phyloP scores from a whole-genome alignment of 2,329 filamentous ascomycete species.

The Colletotrichum sp. region DNA sequence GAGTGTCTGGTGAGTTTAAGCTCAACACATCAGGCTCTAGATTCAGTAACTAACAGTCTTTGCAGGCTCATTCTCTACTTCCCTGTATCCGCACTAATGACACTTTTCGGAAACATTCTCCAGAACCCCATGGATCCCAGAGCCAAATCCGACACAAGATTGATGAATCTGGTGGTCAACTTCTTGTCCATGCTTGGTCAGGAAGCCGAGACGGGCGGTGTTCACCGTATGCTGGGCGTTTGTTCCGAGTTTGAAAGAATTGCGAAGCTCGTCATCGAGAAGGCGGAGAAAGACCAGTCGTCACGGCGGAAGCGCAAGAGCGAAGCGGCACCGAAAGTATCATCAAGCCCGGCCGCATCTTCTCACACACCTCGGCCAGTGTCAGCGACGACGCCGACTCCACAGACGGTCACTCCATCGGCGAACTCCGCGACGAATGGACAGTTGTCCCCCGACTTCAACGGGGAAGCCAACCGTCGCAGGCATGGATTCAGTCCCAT shows the following conservation, averaged over 20 bases:
- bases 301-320: conserved; percentile 86
- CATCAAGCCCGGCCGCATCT: conserved; percentile 26
- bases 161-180: conserved; percentile 92
- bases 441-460: conserved; percentile 22
- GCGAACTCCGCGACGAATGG: conserved; percentile 9
- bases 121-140: conserved; percentile 92
- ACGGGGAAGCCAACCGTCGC: conserved; percentile 19
- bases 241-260: conserved; percentile 98
- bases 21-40: not conserved
- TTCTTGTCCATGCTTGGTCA: conserved; percentile 90
- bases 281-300: conserved; percentile 83
- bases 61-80: conserved; percentile 89
- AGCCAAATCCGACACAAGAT: conserved; percentile 83
- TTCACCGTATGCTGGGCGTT: conserved; percentile 91
- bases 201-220: conserved; percentile 87
- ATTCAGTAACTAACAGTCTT: conserved; percentile 26
- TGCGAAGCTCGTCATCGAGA: conserved; percentile 87
- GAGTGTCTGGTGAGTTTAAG: conserved; percentile 83
- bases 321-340: conserved; percentile 45
- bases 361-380: conserved; percentile 34
- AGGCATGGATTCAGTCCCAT: conserved; percentile 37
- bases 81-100: conserved; percentile 92
- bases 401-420: conserved; percentile 20
- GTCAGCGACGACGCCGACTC: conserved; percentile 32
- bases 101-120: conserved; percentile 92